phyloP scores from a whole-genome alignment of 2,329 filamentous ascomycete species.

The Chaetomium strumarium region DNA sequence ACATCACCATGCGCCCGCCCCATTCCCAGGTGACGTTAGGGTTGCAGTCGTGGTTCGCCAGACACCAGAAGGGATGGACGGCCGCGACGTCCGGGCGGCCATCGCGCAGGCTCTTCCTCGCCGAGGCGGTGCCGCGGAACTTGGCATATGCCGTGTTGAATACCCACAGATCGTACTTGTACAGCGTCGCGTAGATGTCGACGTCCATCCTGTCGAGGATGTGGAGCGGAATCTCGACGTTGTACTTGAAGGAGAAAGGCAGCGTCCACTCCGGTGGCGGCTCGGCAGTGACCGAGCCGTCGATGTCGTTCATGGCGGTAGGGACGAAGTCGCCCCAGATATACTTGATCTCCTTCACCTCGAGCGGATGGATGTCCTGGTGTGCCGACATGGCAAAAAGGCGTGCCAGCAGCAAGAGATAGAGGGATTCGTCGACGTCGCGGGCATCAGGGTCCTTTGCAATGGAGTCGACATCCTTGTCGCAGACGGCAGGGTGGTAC shows the following conservation, averaged over 20 bases:
- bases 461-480: slow-evolving; percentile 59
- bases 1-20: slow-evolving; percentile 71
- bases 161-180: slow-evolving; percentile 68
- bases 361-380: slow-evolving; percentile 55
- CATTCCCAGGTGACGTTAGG: slow-evolving; percentile 95
- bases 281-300: slow-evolving; percentile 46
- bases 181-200: slow-evolving; percentile 59
- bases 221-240: slow-evolving; percentile 68
- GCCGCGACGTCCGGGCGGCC: slow-evolving; percentile 86
- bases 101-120: slow-evolving; percentile 67
- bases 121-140: slow-evolving; percentile 87
- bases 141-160: slow-evolving; percentile 90
- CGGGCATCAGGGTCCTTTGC: slow-evolving; percentile 57
- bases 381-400: slow-evolving; percentile 58
- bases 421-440: slow-evolving; percentile 56
- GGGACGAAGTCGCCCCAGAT: slow-evolving; percentile 65
- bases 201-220: slow-evolving; percentile 80
- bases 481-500: slow-evolving; percentile 62
- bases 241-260: slow-evolving; percentile 72
- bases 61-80: slow-evolving; percentile 91
- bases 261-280: slow-evolving; percentile 61
- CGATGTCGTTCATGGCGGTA: slow-evolving; percentile 46
- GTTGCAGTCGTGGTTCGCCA: slow-evolving; percentile 94
- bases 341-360: slow-evolving; percentile 59
- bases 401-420: slow-evolving; percentile 57